phyloP scores from a whole-genome alignment of 306 rosid species.

The Ceratonia siliqua region DNA sequence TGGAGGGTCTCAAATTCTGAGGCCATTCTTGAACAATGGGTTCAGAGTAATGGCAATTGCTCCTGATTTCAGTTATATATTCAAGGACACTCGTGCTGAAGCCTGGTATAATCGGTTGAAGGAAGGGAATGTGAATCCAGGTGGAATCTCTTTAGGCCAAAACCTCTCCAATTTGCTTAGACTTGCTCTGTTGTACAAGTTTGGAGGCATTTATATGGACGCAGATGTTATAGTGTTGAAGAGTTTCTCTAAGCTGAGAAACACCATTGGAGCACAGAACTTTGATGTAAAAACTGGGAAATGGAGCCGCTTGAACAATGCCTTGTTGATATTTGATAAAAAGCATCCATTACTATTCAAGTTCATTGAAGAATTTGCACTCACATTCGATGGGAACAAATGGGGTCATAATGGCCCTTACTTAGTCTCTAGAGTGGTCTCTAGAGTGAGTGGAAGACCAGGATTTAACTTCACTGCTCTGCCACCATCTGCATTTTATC shows the following conservation, averaged over 20 bases:
- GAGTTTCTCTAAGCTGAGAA: conserved; percentile 68
- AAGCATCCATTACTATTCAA: conserved; percentile 71
- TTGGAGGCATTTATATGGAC: conserved; percentile 78
- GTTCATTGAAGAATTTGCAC: conserved; percentile 85
- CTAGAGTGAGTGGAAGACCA: conserved; percentile 54
- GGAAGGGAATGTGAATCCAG: conserved; percentile 71
- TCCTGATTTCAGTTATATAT: conserved; percentile 69
- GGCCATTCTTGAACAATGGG: conserved; percentile 50
- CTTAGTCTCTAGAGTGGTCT: conserved; percentile 82
- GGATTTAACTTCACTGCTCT: conserved; percentile 59
- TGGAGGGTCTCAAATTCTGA: conserved; percentile 49
- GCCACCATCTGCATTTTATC: conserved; percentile 83
- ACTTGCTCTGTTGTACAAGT: conserved; percentile 69
- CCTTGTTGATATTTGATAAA: conserved; percentile 76
- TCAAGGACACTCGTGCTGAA: conserved; percentile 73
- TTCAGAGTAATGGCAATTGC: conserved; percentile 56
- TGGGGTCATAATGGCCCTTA: conserved; percentile 99
- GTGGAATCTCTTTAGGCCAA: conserved; percentile 79
- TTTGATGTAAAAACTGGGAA: conserved; percentile 56
- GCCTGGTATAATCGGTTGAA: conserved; percentile 58
- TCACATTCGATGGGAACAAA: conserved; percentile 84
- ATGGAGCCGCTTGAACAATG: conserved; percentile 92
- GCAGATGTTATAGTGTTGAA: conserved; percentile 67
- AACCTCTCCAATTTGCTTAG: conserved; percentile 88
- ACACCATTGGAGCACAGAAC: conserved; percentile 87